Evolutionary conservation across 352 stramenopile species (phyloP), one percentile per base, ranked within the genome.

Genomic region (Aphanomyces stellatus): DNA sequence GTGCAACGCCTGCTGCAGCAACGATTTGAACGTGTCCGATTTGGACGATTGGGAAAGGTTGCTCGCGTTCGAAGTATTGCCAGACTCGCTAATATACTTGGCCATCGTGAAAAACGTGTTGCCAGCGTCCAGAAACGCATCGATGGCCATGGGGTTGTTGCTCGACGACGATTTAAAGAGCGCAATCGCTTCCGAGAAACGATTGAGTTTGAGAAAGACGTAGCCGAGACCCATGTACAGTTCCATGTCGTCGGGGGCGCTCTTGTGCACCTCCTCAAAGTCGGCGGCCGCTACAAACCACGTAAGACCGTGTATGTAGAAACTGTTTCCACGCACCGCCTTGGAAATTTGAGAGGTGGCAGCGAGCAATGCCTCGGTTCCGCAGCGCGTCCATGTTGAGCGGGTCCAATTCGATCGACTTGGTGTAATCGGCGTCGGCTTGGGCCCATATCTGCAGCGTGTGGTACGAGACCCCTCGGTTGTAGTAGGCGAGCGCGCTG

Each of bases 21-120:
- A 77, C 5, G 43, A 53, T 3, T 48, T 42, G 35, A 30, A 67
- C 35, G 61, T 81, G 75, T 43, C 78, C 71, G 15, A 46, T 69
- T 69, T 86, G 42, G 28, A 85, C 70, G 6, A 90, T n/a, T n/a
- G n/a, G n/a, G n/a, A n/a, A n/a, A n/a, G n/a, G 56, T 62, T 30
- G 28, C 22, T 19, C 24, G 31, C 48, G 19, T 59, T 62, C 2
- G 41, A 27, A 2, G 62, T 17, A 27, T 62, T 69, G 31, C n/a
- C 3, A 1, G 31, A 28, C 17, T 63, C 35, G 4, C 19, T 63
- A 2, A 59, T 72, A 34, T 72, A 74, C 17, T 71, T 77, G 8
- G 72, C 83, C 56, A 91, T 65, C 61, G 84, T 91, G 25, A 89
- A 89, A 68, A 88, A 88, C 2, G 81, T 80, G 51, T 90, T 91